Evolutionary conservation across 768 basidiomycete genomes (phyloP).

Genomic region (Termitomyces sp.): DNA sequence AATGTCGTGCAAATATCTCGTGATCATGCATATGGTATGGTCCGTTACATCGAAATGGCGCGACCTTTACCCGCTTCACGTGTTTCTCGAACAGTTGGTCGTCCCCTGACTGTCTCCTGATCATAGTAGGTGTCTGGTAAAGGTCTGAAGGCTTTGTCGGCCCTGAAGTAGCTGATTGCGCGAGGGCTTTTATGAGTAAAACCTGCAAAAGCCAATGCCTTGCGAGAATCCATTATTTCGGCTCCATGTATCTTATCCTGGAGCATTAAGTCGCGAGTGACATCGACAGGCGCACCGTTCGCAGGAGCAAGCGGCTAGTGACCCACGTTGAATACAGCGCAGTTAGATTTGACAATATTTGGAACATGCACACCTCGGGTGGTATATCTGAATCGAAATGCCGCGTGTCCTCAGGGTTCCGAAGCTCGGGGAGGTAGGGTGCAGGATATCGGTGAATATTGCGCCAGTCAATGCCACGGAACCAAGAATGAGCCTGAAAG

Average conservation of each 20-base stretch:
- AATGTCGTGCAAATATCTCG: slow-evolving; percentile 5
- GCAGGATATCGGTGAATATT: slow-evolving; percentile 81
- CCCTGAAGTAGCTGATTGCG: slow-evolving; percentile 70
- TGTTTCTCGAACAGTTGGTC: slow-evolving; percentile 57
- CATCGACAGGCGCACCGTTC: slow-evolving; percentile 79
- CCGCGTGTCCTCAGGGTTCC: slow-evolving; percentile 79
- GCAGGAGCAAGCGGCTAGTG: slow-evolving; percentile 86
- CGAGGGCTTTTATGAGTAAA: slow-evolving; percentile 91
- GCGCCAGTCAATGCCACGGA: slow-evolving; percentile 86
- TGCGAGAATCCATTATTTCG: slow-evolving; percentile 85
- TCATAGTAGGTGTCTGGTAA: slow-evolving; percentile 48
- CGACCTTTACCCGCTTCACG: slow-evolving; percentile 68
- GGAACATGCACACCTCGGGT: slow-evolving; percentile 60
- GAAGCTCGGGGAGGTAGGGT: slow-evolving; percentile 87
- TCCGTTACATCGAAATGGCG: slow-evolving; percentile 71
- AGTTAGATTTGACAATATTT: not conserved
- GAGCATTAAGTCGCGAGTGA: slow-evolving; percentile 86
- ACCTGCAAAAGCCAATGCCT: slow-evolving; percentile 86
- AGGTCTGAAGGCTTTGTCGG: slow-evolving; percentile 68
- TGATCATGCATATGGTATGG: too few species aligned
- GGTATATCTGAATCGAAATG: slow-evolving; percentile 97
- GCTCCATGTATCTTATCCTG: slow-evolving; percentile 82
- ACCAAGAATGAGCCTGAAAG: slow-evolving; percentile 80
- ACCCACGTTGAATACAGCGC: slow-evolving; percentile 20
- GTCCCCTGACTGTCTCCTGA: slow-evolving; percentile 56